A percentile compares a stretch with the other conserved stretches of the same genome.
Evolutionary conservation across 345 rosid genomes (phyloP).

Genomic region (Chamaenerion angustifolium): DNA sequence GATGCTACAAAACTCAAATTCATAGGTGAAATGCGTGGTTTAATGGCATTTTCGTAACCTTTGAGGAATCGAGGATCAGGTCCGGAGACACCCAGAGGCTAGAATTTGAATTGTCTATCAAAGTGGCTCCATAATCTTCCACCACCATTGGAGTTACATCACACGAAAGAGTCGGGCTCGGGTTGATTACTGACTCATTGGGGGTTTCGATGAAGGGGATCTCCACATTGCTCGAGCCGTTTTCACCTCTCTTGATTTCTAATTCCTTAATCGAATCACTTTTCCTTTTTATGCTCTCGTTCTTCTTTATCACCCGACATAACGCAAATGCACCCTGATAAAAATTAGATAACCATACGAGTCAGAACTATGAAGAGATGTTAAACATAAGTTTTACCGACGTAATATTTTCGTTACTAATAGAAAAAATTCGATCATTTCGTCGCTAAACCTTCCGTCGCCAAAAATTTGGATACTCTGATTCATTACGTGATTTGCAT

Average conservation of each 20-base stretch:
- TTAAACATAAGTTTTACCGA: no score
- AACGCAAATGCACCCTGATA: slow-evolving; percentile 59
- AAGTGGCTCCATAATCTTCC: slow-evolving; percentile 16
- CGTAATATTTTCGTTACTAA: no score
- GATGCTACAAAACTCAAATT: no score
- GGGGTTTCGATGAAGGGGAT: slow-evolving; percentile 17
- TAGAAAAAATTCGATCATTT: no score
- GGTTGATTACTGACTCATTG: slow-evolving; percentile 17
- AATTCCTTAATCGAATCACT: slow-evolving; percentile 17
- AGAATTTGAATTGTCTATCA: slow-evolving; percentile 15
- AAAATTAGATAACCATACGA: not conserved
- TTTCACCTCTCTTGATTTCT: slow-evolving; percentile 15
- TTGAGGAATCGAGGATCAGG: slow-evolving; percentile 45
- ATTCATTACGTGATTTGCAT: no score
- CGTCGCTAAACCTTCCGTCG: not conserved
- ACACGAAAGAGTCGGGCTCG: slow-evolving; percentile 37
- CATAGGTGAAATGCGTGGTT: no score
- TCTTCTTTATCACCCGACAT: slow-evolving; percentile 62
- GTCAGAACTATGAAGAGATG: not conserved
- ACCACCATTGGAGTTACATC: slow-evolving; percentile 15
- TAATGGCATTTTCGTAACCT: slow-evolving; percentile 17
- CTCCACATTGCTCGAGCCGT: slow-evolving; percentile 27
- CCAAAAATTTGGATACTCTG: no score
- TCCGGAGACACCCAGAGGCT: slow-evolving; percentile 43
- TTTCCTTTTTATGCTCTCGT: slow-evolving; percentile 33